Evolutionary conservation across 73 alveolate genomes (phyloP).

Genomic region (Symbiodinium natans): DNA sequence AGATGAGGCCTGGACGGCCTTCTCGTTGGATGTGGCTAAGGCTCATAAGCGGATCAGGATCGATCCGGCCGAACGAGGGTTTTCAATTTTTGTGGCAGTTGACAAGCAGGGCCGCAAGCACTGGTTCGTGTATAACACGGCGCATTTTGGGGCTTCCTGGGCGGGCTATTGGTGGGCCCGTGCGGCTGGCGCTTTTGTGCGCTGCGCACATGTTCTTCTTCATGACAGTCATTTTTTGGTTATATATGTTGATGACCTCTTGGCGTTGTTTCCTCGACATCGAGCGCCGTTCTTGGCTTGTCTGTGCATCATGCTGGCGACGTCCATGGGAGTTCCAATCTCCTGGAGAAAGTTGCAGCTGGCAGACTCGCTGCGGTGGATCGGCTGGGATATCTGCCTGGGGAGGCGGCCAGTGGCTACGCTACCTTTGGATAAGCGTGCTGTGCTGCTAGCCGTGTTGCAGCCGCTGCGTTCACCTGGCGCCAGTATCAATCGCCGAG

Average conservation of each 20-base stretch:
- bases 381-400: background rate
- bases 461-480: background rate
- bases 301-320: background rate
- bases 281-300: background rate
- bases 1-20: background rate
- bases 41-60: slow-evolving; percentile 1
- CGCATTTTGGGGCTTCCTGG: slow-evolving; percentile 27
- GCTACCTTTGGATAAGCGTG: background rate
- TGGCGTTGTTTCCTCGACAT: background rate
- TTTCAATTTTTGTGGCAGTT: background rate
- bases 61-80: slow-evolving; percentile 17
- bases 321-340: background rate
- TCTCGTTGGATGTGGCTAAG: background rate
- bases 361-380: background rate
- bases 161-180: slow-evolving; percentile 34
- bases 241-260: background rate
- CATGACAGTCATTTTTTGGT: background rate
- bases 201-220: background rate
- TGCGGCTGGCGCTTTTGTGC: background rate
- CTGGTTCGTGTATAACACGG: background rate
- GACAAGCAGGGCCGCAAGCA: background rate
- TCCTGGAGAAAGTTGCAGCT: background rate
- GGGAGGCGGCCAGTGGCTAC: background rate
- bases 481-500: background rate
- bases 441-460: background rate